Conservation (phyloP, 2,329 filamentous ascomycete genomes). For the Byssochlamys sp. region DNA sequence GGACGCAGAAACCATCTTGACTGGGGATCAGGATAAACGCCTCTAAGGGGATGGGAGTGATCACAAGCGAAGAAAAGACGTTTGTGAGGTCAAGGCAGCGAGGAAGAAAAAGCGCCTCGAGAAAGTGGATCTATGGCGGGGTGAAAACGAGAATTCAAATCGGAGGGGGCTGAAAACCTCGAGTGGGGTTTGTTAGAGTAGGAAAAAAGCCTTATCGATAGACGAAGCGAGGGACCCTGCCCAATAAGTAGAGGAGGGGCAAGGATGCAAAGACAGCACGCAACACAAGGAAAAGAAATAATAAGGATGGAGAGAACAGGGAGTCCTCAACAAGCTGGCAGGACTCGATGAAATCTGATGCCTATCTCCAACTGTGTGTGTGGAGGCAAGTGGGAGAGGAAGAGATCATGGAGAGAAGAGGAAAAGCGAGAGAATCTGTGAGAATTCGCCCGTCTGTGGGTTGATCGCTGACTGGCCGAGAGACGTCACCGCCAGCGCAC, state of each 20-base stretch:
- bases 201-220: conserved; percentile 34
- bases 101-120: conserved; percentile 11
- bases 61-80: conserved; percentile 21
- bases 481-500: conserved; percentile 5
- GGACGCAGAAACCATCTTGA: conserved; percentile 56
- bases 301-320: conserved; percentile 7
- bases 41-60: conserved; percentile 13
- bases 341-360: neutral
- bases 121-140: conserved; percentile 24
- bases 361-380: conserved; percentile 1
- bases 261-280: conserved; percentile 4
- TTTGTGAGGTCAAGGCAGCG: neutral
- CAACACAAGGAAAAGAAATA: conserved; percentile 2
- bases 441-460: conserved; percentile 7
- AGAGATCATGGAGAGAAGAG: conserved; percentile 27
- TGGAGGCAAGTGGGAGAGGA: conserved; percentile 11
- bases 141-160: conserved; percentile 12
- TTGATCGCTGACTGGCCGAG: conserved; percentile 4
- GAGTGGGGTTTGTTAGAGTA: conserved; percentile 13
- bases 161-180: conserved; percentile 20
- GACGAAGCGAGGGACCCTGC: conserved; percentile 4
- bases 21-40: conserved; percentile 10
- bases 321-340: neutral
- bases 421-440: neutral
- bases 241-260: neutral